Evolutionary conservation across 2,329 filamentous ascomycete species (phyloP).

Genomic region (Ophiocordyceps camponoti-saundersi): DNA sequence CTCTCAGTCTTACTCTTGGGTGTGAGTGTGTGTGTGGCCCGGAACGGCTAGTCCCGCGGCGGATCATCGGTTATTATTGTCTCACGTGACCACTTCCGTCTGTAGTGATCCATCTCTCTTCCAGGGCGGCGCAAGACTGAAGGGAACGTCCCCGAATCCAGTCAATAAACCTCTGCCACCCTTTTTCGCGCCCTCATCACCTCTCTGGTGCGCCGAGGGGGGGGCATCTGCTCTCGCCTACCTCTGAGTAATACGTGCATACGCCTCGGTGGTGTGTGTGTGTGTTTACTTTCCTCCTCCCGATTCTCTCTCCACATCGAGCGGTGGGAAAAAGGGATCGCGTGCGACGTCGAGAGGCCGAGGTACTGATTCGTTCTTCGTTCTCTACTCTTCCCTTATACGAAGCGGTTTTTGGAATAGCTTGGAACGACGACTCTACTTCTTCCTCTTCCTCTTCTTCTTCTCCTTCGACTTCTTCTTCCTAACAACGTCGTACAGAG

Average conservation of each 20-base stretch:
- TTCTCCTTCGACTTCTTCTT: neutral
- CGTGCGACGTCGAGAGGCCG: too few species aligned
- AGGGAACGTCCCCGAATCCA: slow-evolving; percentile 6
- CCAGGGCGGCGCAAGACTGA: slow-evolving; percentile 3
- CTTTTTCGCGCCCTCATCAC: slow-evolving; percentile 13
- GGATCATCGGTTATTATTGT: slow-evolving; percentile 15
- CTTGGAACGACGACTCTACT: too few species aligned
- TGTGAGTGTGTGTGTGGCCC: neutral
- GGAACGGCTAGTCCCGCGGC: slow-evolving; percentile 19
- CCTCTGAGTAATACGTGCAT: neutral
- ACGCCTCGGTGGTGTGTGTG: neutral
- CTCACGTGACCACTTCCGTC: slow-evolving; percentile 14
- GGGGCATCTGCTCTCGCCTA: slow-evolving; percentile 4
- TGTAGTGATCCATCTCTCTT: slow-evolving; percentile 2
- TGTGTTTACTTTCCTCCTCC: neutral
- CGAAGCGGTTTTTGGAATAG: too few species aligned
- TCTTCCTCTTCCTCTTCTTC: neutral
- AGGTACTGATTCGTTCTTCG: too few species aligned
- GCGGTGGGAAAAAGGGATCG: too few species aligned
- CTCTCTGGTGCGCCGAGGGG: slow-evolving; percentile 18
- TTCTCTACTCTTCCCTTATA: too few species aligned
- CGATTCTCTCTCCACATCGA: too few species aligned
- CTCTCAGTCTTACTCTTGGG: neutral
- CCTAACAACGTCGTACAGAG: neutral
- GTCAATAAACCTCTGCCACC: slow-evolving; percentile 2